A percentile compares a stretch with the other conserved stretches of the same genome.
Evolutionary conservation across 2,329 filamentous ascomycete species (phyloP).

Genomic region (Bipolaris zeicola): DNA sequence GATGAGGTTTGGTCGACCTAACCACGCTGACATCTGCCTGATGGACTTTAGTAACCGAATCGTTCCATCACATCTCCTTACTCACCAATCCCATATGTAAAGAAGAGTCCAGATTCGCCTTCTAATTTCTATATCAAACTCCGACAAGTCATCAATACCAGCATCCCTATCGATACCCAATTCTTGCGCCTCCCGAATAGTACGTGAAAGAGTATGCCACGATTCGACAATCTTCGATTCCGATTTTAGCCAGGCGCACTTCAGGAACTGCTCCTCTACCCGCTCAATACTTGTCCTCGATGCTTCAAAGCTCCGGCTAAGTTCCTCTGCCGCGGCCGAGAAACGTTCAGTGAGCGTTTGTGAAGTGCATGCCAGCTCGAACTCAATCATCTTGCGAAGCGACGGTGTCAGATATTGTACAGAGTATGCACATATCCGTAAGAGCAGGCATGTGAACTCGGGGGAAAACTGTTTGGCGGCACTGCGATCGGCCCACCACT

Average conservation of each 20-base stretch:
- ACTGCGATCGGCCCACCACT: conserved; percentile 53
- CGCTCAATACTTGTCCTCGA: conserved; percentile 54
- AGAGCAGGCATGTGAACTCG: conserved; percentile 55
- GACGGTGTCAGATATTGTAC: conserved; percentile 50
- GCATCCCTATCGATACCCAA: conserved; percentile 52
- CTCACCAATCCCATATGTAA: conserved; percentile 57
- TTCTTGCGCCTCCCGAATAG: conserved; percentile 57
- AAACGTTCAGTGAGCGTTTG: conserved; percentile 51
- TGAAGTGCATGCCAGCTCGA: conserved; percentile 51
- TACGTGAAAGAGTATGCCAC: conserved; percentile 54
- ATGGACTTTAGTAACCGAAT: background rate
- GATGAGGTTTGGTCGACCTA: conserved; percentile 54
- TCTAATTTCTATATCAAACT: conserved; percentile 57
- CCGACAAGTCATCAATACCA: conserved; percentile 44
- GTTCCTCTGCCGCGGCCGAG: conserved; percentile 51
- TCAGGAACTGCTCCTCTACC: conserved; percentile 58
- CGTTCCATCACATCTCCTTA: background rate
- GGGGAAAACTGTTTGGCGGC: conserved; percentile 45
- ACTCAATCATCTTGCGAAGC: conserved; percentile 51
- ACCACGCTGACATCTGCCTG: conserved; percentile 52
- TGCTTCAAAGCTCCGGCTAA: conserved; percentile 52
- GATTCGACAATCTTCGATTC: conserved; percentile 56
- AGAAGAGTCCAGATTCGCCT: conserved; percentile 55
- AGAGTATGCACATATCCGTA: conserved; percentile 55
- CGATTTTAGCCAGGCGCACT: conserved; percentile 55